phyloP scores from a whole-genome alignment of 1,139 yeast genomes.

The Geotrichum klebahnii region DNA sequence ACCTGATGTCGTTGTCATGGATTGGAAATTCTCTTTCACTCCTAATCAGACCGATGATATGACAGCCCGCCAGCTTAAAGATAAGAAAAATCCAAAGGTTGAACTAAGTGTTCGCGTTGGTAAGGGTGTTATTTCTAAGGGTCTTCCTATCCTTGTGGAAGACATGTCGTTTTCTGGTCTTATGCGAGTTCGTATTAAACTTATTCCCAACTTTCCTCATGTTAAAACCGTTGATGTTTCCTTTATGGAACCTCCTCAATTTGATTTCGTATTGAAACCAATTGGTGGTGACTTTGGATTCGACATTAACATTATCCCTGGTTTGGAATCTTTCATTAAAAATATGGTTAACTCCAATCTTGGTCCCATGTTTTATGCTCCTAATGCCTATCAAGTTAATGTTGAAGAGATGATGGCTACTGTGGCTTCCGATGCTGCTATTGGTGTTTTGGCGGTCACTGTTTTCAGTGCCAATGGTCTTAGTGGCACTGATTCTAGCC shows the following conservation, averaged over 20 bases:
- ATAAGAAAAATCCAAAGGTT: conserved; percentile 74
- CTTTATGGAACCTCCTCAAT: conserved; percentile 75
- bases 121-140: conserved; percentile 41
- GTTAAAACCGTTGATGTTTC: conserved; percentile 84
- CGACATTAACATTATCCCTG: conserved; percentile 84
- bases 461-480: conserved; percentile 64
- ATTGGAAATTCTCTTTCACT: conserved; percentile 84
- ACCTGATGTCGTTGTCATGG: conserved; percentile 90
- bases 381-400: conserved; percentile 87
- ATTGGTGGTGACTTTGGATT: conserved; percentile 80
- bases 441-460: conserved; percentile 76
- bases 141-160: conserved; percentile 43
- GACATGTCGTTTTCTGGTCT: conserved; percentile 60
- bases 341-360: conserved; percentile 80
- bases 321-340: conserved; percentile 71
- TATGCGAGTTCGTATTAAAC: conserved; percentile 75
- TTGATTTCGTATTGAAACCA: conserved; percentile 73
- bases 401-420: conserved; percentile 88
- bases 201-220: conserved; percentile 90
- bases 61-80: conserved; percentile 76
- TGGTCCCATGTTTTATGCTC: conserved; percentile 83
- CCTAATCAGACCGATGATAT: conserved; percentile 86
- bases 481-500: conserved; percentile 63
- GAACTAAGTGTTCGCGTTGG: conserved; percentile 43
- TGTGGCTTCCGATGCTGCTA: conserved; percentile 69